Evolutionary conservation across 495 filamentous ascomycete genomes (phyloP).

Genomic region (Schizothecium vesticola): DNA sequence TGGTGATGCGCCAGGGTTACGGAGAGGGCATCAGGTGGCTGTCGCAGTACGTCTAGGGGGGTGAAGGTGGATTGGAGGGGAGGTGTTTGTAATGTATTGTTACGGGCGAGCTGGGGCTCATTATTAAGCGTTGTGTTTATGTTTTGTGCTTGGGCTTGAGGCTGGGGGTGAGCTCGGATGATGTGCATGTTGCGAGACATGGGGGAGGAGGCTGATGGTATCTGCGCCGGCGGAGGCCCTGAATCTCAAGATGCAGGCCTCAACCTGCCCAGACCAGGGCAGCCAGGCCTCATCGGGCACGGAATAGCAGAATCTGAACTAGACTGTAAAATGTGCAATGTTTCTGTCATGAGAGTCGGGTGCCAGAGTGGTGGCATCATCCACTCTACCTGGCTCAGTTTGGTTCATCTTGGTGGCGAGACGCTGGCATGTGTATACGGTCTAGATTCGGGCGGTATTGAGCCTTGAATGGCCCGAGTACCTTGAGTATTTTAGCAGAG

Average conservation of each 20-base stretch:
- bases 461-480: background rate
- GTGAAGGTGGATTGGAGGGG: background rate
- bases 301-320: background rate
- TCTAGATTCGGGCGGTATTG: too few relatives aligned
- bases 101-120: background rate
- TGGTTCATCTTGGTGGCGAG: background rate
- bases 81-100: slow-evolving; percentile 2
- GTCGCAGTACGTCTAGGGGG: slow-evolving; percentile 64
- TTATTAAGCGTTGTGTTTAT: background rate
- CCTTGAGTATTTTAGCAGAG: background rate
- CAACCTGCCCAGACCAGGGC: background rate
- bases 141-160: background rate
- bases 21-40: slow-evolving; percentile 76
- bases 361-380: background rate
- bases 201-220: background rate
- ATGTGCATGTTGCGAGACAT: background rate
- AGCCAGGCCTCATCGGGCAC: background rate
- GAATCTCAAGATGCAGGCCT: background rate
- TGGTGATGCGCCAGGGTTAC: slow-evolving; percentile 94
- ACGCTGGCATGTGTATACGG: background rate
- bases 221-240: background rate
- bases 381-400: background rate
- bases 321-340: background rate
- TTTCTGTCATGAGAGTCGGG: background rate
- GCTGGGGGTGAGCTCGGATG: background rate